Conservation (phyloP, 805 yeast genomes). For the Myxozyma mucilagina region DNA sequence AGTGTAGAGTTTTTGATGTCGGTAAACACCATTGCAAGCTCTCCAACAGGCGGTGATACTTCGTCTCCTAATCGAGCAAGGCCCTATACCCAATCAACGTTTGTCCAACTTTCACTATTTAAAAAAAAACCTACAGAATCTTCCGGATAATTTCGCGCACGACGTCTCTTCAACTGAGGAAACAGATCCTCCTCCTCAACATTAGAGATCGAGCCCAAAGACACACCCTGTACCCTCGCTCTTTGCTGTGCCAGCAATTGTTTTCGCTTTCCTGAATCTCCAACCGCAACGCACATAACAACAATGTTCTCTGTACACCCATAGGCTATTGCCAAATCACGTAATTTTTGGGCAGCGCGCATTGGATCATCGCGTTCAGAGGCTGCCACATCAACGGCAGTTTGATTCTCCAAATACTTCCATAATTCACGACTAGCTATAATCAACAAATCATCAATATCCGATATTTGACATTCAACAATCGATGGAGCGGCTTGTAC, state of each 20-base stretch:
- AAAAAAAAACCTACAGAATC: slow-evolving; percentile 11
- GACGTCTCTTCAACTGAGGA: slow-evolving; percentile 44
- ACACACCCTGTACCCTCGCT: slow-evolving; percentile 12
- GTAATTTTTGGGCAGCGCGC: slow-evolving; percentile 85
- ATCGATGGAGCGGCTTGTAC: slow-evolving; percentile 86
- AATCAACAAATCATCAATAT: slow-evolving; percentile 79
- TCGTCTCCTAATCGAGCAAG: slow-evolving; percentile 47
- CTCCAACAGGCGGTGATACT: slow-evolving; percentile 92
- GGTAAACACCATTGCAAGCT: slow-evolving; percentile 92
- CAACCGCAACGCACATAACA: slow-evolving; percentile 73
- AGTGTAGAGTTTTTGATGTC: slow-evolving; percentile 94
- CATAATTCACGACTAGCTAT: slow-evolving; percentile 82
- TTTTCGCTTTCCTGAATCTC: slow-evolving; percentile 26
- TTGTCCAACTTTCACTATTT: background rate
- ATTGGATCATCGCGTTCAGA: slow-evolving; percentile 80
- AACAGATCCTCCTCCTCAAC: slow-evolving; percentile 39
- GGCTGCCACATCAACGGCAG: slow-evolving; percentile 87
- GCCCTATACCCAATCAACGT: slow-evolving; percentile 40
- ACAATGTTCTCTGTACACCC: slow-evolving; percentile 80
- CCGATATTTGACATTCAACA: slow-evolving; percentile 57
- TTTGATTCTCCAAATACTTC: slow-evolving; percentile 78
- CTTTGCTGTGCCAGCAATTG: slow-evolving; percentile 9
- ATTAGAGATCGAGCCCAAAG: slow-evolving; percentile 21
- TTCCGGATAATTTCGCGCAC: slow-evolving; percentile 42
- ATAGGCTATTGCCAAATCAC: slow-evolving; percentile 92